phyloP scores from a whole-genome alignment of 1,139 yeast genomes.

The Groenewaldozyma auringiensis region DNA sequence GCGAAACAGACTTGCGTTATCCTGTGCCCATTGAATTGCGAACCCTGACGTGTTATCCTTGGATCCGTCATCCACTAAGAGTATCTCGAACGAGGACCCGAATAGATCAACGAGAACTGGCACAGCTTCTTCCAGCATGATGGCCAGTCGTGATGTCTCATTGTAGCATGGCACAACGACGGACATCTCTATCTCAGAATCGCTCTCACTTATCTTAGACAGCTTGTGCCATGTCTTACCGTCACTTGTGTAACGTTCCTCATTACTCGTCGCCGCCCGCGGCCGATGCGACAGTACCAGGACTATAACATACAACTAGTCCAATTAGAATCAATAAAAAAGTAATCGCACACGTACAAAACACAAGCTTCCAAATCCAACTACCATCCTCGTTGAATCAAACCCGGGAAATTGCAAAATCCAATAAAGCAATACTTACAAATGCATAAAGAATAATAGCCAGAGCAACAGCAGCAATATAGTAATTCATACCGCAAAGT shows the following conservation, averaged over 20 bases:
- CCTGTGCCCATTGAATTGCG: conserved; percentile 58
- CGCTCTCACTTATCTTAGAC: conserved; percentile 7
- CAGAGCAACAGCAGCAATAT: not conserved
- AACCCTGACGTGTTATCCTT: conserved; percentile 67
- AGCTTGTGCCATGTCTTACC: not conserved
- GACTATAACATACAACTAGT: conserved; percentile 37
- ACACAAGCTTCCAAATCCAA: not conserved
- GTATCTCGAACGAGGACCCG: conserved; percentile 52
- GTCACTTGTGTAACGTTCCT: conserved; percentile 36
- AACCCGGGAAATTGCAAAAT: too few species aligned
- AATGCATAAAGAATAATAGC: not conserved
- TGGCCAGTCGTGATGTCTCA: conserved; percentile 63
- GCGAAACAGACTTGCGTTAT: conserved; percentile 10
- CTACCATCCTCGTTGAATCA: too few species aligned
- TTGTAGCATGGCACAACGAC: conserved; percentile 89
- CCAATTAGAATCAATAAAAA: not conserved
- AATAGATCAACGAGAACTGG: conserved; percentile 41
- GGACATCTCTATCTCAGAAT: conserved; percentile 37
- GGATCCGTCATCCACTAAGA: conserved; percentile 90
- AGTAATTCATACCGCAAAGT: not conserved
- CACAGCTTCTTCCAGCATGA: conserved; percentile 74
- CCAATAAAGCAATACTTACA: not conserved
- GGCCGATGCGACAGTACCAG: conserved; percentile 56
- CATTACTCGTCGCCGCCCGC: conserved; percentile 45
- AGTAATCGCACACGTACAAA: not conserved